These are phyloP conservation scores for Mrakia blollopis DNA, from an alignment of 768 basidiomycete genomes.

Conservation along the genomic window DNA sequence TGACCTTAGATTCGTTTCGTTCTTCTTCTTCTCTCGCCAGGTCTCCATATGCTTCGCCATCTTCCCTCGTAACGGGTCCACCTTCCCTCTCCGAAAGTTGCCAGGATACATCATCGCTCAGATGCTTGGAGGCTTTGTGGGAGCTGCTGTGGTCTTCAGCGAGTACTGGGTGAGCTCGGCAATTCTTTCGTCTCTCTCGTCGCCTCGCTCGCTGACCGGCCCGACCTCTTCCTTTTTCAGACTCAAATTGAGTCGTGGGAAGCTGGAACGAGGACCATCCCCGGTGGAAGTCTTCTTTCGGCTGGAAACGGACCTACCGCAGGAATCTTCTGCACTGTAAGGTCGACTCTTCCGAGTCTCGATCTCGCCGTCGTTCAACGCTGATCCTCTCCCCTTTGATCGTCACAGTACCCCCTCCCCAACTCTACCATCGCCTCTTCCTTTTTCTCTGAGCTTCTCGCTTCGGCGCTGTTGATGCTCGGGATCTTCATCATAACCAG, in stretches of 20 bases:
- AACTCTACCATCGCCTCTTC: neutral
- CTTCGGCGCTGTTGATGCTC: slow-evolving; percentile 26
- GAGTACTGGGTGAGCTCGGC: slow-evolving; percentile 20
- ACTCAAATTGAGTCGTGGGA: slow-evolving; percentile 26
- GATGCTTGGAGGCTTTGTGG: slow-evolving; percentile 32
- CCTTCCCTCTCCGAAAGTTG: slow-evolving; percentile 22
- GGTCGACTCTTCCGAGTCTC: neutral
- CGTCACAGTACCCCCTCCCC: slow-evolving; percentile 25
- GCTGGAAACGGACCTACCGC: slow-evolving; percentile 19
- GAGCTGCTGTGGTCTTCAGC: slow-evolving; percentile 25
- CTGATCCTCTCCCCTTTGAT: neutral
- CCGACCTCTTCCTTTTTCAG: neutral
- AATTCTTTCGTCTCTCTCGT: neutral
- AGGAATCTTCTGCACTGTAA: slow-evolving; percentile 27
- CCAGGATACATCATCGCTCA: slow-evolving; percentile 27
- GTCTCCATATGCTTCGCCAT: slow-evolving; percentile 26
- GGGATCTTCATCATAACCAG: slow-evolving; percentile 30
- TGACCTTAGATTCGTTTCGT: neutral
- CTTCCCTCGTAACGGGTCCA: slow-evolving; percentile 19
- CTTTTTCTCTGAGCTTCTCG: slow-evolving; percentile 28
- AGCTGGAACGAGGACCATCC: slow-evolving; percentile 16
- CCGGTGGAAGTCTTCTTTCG: neutral
- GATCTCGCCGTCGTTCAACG: neutral
- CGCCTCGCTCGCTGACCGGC: no score
- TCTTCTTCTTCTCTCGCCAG: neutral